Evolutionary conservation across 345 rosid genomes (phyloP), one percentile per base, ranked within the genome.

Genomic region (Trapa incisa): DNA sequence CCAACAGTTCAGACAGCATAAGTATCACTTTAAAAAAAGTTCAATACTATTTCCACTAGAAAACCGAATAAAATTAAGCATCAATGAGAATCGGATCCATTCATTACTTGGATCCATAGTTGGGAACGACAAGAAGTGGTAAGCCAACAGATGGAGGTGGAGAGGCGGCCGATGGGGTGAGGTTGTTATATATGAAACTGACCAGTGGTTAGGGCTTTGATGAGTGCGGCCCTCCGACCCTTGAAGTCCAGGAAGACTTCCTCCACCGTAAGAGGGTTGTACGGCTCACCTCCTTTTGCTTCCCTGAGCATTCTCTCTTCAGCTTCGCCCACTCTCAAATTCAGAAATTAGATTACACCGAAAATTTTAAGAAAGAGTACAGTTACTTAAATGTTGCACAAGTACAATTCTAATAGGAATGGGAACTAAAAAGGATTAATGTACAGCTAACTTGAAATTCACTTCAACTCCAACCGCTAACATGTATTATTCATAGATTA

Each of bases 201-300:
- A 84, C 92, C 92, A 48, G 86, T 68, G 29, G 89, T 79, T 64
- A 86, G 86, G 73, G 92, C 92, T 69, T 80, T 86, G 75, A 86
- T 77, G 82, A 84, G 76, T 75, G 82, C 92, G 74, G 86, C 79
- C 72, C 92, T 71, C 5, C 29, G 86, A 69, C 92, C 92, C 67
- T 77, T 79, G 72, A 86, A 86, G 75, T 86, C 92, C 75, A 83
- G 79, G 73, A 86, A 84, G 2, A 86, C 92, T 79, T 84, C 89
- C 77, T 86, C 92, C 33, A 86, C 92, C 35, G 92, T 84, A 70
- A 89, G 89, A 62, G 85, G 79, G 73, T 79, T 79, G 68, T 72
- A 76, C 77, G 68, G 80, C 41, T 74, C 74, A 58, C 70, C 79
- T 22, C 29, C 29, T 22, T 22, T 22, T 37, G 15, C 72, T 65